These are phyloP conservation scores for Panicum virgatum DNA, from an alignment of 202 grass and related monocot genomes.

Conservation along the genomic window DNA sequence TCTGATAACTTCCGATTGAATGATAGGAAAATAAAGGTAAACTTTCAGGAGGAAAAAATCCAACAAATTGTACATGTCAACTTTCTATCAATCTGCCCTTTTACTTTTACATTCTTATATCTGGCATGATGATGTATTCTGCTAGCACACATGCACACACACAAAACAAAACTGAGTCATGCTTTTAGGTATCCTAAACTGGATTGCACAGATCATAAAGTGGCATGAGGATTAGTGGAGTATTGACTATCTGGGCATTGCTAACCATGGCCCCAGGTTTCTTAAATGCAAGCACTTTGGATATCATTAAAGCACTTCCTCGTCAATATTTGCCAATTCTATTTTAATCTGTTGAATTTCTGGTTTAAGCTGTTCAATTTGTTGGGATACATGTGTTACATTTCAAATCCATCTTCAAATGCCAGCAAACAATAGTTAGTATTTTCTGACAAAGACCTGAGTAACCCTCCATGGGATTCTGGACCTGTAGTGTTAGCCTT, in stretches of 20 bases:
- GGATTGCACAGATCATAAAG: slow-evolving; percentile 22
- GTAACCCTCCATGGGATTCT: slow-evolving; percentile 2
- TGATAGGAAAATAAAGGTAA: slow-evolving; percentile 85
- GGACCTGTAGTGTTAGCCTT: neutral
- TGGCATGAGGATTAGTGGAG: neutral
- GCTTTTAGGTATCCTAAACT: slow-evolving; percentile 23
- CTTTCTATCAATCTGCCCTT: slow-evolving; percentile 39
- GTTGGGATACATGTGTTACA: slow-evolving; percentile 16
- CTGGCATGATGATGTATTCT: slow-evolving; percentile 19
- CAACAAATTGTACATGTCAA: slow-evolving; percentile 43
- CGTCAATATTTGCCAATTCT: neutral
- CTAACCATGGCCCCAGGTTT: slow-evolving; percentile 4
- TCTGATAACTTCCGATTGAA: slow-evolving; percentile 55
- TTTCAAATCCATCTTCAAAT: slow-evolving; percentile 9
- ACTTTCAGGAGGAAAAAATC: slow-evolving; percentile 57
- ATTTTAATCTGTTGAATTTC: slow-evolving; percentile 23
- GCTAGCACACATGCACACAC: neutral
- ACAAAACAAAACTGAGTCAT: neutral
- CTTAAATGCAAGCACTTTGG: slow-evolving; percentile 13
- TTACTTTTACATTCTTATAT: neutral
- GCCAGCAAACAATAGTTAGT: neutral
- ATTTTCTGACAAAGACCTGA: neutral
- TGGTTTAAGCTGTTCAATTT: slow-evolving; percentile 23
- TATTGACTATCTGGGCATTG: neutral
- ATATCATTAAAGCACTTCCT: neutral